phyloP scores from a whole-genome alignment of 1,284 basidiomycete species.

The Fomitopsis betulina region DNA sequence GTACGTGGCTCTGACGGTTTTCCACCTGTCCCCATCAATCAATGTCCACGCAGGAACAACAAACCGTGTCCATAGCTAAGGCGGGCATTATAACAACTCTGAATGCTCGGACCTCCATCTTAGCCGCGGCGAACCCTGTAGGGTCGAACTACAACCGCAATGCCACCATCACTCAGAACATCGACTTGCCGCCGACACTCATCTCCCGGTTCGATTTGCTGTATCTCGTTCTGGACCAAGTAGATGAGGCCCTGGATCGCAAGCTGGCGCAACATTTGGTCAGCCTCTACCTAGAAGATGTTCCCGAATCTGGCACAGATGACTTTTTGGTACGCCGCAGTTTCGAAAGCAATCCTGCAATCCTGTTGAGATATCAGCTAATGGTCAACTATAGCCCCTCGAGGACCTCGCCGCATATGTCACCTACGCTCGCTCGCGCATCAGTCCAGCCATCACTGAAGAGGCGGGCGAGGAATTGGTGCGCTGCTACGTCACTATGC shows the following conservation, averaged over 20 bases:
- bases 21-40: background rate
- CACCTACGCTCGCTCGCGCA: slow-evolving; percentile 86
- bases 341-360: background rate
- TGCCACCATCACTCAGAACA: slow-evolving; percentile 82
- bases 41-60: slow-evolving; percentile 76
- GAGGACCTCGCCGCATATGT: slow-evolving; percentile 93
- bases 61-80: slow-evolving; percentile 99
- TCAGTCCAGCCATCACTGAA: slow-evolving; percentile 88
- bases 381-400: slow-evolving; percentile 54
- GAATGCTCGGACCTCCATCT: slow-evolving; percentile 94
- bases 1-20: slow-evolving; percentile 32
- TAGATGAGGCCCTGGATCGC: slow-evolving; percentile 89
- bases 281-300: slow-evolving; percentile 90
- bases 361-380: background rate
- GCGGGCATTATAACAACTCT: slow-evolving; percentile 98
- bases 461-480: slow-evolving; percentile 86
- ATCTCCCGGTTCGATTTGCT: slow-evolving; percentile 97
- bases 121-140: slow-evolving; percentile 96
- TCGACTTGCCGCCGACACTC: slow-evolving; percentile 94
- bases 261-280: slow-evolving; percentile 92
- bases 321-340: slow-evolving; percentile 74
- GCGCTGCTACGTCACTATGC: slow-evolving; percentile 87
- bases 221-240: slow-evolving; percentile 95
- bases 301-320: slow-evolving; percentile 57
- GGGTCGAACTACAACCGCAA: slow-evolving; percentile 94